Base-by-base conservation (phyloP, 192 early-diverging fungal species). In the Lunasporangiospora selenospora region DNA sequence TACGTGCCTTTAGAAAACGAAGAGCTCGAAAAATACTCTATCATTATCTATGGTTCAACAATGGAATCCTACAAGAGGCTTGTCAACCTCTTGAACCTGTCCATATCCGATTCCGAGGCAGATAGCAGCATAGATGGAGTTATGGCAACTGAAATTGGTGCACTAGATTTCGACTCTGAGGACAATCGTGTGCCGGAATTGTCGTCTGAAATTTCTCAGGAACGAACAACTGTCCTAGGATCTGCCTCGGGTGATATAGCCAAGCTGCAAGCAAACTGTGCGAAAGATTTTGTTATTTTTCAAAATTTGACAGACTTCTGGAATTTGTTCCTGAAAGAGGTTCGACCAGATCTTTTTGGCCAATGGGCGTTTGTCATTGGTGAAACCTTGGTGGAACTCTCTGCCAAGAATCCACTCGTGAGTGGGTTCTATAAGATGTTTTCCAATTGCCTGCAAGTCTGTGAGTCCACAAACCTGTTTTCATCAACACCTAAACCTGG, bases 401-500 rank as follows among this genome's bases (percentile, higher is more conserved):
- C 85, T 13, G 58, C 69, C 0, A 66, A 67, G 45, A 54, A 88
- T 51, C 90, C 90, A 0, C 62, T 91, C 16, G 81, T 93, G 41
- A 88, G 85, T 59, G 89, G 89, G 0, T 90, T 92, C 48, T 89
- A 92, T 70, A 90, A 89, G 37, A 77, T 93, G 56, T 70, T 89
- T 43, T 62, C 76, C 3, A 67, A 80, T 1, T 76, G 75, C 30
- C 27, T 88, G 27, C 49, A 50, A n/a, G 58, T 87, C 23, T 79
- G 63, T 44, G 67, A 83, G 48, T 44, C 49, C 13, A 75, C 64
- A 12, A 29, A 62, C 3, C 61, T 77, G 33, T 81, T 88, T 63
- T 29, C 24, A 15, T 10, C 55, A 24, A 9, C 43, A n/a, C 15
- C 47, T 32, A 64, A 40, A 48, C 3, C 19, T 27, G 51, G 38